Base-by-base conservation (phyloP, 352 stramenopile genomes). In the Phytophthora syringae region DNA sequence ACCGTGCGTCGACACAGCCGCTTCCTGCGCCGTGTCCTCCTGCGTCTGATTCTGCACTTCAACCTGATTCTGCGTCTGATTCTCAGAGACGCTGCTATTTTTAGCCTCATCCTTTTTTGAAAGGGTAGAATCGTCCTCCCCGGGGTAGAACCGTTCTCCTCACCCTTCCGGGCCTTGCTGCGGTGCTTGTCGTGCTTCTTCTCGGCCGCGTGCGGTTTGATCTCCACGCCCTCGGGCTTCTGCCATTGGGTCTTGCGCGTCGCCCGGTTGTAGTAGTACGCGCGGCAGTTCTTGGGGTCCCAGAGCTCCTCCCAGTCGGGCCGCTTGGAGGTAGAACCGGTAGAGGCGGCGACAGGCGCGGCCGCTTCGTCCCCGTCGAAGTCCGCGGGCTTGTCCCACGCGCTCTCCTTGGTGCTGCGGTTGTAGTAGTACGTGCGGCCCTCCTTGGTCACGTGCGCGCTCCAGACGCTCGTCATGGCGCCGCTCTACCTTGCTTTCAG, bases 391-490 rank as follows among this genome's bases (percentile, higher is more conserved):
- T 90, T 89, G 56, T 95, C 86, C 88, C 88, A 96, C 61, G 85
- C 81, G 77, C 88, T 96, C 68, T 94, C 81, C 79, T 94, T 93
- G 10, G 86, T 94, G 52, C 58, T 77, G 60, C 84, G 84, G 74
- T 96, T 96, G 80, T 96, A 94, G 75, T 95, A 96, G 70, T 96
- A 96, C 56, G 82, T 81, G 16, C 83, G 80, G 22, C 88, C 88
- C 40, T 96, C 88, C 66, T 95, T 94, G 24, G 86, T 95, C 64
- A 86, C 80, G 75, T 96, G 81, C 66, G 91, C 86, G 69, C 86
- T 96, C 86, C 88, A 96, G 20, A 89, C 70, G 34, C 66, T 72
- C 57, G 76, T 71, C 75, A 72, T 74, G 55, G 37, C 30, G 39
- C 15, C 16, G 36, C 9, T 45, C 39, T 45, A 45, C 39, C 39